A percentile compares a stretch with the other conserved stretches of the same genome.
Evolutionary conservation across 116 monocot genomes (phyloP).

Genomic region (Zostera marina): DNA sequence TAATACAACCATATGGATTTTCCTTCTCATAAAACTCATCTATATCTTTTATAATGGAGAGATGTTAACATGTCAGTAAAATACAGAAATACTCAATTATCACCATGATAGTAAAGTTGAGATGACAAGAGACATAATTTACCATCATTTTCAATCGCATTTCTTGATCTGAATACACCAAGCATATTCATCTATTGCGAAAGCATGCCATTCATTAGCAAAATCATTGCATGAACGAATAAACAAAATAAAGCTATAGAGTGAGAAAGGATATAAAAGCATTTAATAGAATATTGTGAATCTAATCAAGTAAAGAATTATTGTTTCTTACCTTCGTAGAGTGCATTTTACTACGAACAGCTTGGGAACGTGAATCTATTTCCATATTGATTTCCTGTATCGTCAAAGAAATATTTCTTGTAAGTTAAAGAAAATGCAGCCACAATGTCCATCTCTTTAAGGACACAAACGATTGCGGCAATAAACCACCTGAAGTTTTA

Average conservation of each 20-base stretch:
- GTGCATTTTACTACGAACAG: constrained; percentile 27
- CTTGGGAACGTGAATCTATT: constrained; percentile 29
- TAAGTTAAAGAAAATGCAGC: neutral
- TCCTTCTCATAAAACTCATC: constrained; percentile 19
- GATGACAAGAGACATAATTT: constrained; percentile 1
- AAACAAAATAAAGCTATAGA: no score
- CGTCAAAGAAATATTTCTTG: neutral
- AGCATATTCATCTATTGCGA: constrained; percentile 55
- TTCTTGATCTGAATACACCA: constrained; percentile 32
- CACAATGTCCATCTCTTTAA: neutral
- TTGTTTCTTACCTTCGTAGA: constrained; percentile 30
- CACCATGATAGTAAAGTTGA: neutral
- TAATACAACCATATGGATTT: constrained; percentile 50
- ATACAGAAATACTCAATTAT: no score
- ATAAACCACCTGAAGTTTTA: constrained; percentile 52
- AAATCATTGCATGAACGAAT: neutral
- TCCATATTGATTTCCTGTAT: constrained; percentile 77
- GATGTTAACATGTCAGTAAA: neutral
- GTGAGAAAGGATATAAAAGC: no score
- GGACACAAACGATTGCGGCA: neutral
- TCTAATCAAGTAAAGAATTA: neutral
- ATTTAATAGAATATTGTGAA: neutral
- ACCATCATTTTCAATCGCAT: constrained; percentile 39
- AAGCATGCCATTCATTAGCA: neutral
- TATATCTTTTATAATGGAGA: constrained; percentile 9